A percentile compares a stretch with the other conserved stretches of the same genome.
Evolutionary conservation across 1,284 basidiomycete genomes (phyloP).

Genomic region (Pholiota adiposa): DNA sequence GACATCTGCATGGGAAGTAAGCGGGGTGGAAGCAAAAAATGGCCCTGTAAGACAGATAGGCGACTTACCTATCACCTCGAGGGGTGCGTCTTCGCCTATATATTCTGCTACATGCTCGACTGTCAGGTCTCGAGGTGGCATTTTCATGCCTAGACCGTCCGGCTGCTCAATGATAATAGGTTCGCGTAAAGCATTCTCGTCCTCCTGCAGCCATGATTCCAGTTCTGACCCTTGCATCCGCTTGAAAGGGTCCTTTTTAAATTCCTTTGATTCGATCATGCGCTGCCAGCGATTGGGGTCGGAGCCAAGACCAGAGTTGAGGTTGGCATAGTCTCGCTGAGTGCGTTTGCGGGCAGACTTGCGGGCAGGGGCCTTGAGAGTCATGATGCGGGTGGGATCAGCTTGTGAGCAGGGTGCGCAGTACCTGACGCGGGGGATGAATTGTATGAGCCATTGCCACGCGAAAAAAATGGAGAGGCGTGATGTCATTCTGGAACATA

Average conservation of each 20-base stretch:
- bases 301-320: conserved; percentile 62
- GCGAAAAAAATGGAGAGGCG: conserved; percentile 12
- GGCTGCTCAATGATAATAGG: conserved; percentile 77
- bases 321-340: conserved; percentile 75
- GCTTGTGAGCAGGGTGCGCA: conserved; percentile 64
- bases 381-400: conserved; percentile 67
- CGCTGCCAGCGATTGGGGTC: conserved; percentile 71
- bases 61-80: conserved; percentile 87
- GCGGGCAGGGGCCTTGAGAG: conserved; percentile 74
- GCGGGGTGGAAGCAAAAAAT: conserved; percentile 5
- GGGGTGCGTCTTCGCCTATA: conserved; percentile 76
- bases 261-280: conserved; percentile 67
- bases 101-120: conserved; percentile 82
- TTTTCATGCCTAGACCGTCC: conserved; percentile 84
- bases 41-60: conserved; percentile 5
- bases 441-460: neutral
- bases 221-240: conserved; percentile 71
- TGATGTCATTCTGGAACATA: conserved; percentile 22
- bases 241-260: conserved; percentile 65
- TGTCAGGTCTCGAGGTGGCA: conserved; percentile 71
- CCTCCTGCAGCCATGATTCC: conserved; percentile 70
- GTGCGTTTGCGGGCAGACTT: conserved; percentile 77
- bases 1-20: conserved; percentile 60
- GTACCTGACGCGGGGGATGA: conserved; percentile 54
- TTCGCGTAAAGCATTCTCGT: conserved; percentile 73